These are phyloP conservation scores for Sporothrix sp. DNA, from an alignment of 2,329 filamentous ascomycete genomes.

Conservation along the genomic window DNA sequence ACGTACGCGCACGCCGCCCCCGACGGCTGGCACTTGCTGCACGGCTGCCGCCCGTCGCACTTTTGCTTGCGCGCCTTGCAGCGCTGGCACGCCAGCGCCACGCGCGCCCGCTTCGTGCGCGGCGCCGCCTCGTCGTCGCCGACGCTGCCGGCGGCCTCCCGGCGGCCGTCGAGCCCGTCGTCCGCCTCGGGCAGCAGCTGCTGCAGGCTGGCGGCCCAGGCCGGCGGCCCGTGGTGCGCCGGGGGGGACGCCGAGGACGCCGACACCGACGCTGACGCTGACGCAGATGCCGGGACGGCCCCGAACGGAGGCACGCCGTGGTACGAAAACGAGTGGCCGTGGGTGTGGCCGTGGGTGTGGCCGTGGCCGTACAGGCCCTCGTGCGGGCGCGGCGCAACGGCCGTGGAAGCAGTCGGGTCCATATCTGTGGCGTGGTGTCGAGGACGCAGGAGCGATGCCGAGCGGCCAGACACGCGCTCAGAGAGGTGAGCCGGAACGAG, in stretches of 20 bases:
- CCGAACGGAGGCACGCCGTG: no score
- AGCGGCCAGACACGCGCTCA: no score
- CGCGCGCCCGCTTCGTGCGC: background rate
- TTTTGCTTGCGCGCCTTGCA: conserved; percentile 7
- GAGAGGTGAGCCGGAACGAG: no score
- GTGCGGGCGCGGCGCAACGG: background rate
- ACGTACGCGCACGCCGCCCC: conserved; percentile 1
- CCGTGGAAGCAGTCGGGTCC: conserved; percentile 2
- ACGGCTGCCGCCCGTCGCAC: conserved; percentile 6
- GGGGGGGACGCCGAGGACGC: background rate
- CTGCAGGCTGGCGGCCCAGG: background rate
- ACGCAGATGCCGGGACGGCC: background rate
- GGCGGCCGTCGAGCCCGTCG: background rate
- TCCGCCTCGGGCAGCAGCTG: background rate
- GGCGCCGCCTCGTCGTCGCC: background rate
- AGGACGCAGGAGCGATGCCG: no score
- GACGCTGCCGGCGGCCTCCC: background rate
- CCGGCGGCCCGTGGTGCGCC: background rate
- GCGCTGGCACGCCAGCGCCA: conserved; percentile 9
- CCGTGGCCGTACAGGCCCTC: no score
- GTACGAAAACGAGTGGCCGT: background rate
- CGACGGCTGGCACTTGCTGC: background rate
- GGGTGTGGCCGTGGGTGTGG: background rate
- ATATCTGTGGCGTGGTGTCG: no score
- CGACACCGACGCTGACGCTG: background rate